A percentile compares a stretch with the other conserved stretches of the same genome.
Conservation (phyloP, 805 yeast species). For the Teunomyces stri region DNA sequence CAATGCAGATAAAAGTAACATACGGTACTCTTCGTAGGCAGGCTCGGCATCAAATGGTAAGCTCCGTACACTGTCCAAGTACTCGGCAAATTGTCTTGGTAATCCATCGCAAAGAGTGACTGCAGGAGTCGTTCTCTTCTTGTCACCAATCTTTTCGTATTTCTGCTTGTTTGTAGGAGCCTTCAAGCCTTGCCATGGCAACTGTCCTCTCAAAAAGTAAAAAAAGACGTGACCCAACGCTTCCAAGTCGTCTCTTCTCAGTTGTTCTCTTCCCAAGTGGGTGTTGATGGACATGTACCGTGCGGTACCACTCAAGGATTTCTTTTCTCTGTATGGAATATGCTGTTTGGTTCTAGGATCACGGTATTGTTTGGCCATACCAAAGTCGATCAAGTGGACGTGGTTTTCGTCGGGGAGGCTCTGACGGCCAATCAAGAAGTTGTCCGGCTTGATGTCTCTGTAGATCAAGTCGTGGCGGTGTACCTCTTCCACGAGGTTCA, state of each 20-base stretch:
- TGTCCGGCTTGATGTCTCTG: conserved; percentile 83
- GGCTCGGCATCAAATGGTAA: conserved; percentile 79
- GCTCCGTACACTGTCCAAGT: conserved; percentile 63
- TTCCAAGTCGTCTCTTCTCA: conserved; percentile 80
- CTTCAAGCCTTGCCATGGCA: conserved; percentile 90
- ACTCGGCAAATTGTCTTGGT: conserved; percentile 73
- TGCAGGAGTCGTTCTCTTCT: conserved; percentile 68
- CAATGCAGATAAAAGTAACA: conserved; percentile 58
- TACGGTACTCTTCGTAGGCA: conserved; percentile 64
- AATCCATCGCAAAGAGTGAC: conserved; percentile 60
- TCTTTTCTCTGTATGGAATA: conserved; percentile 78
- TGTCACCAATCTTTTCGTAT: conserved; percentile 81
- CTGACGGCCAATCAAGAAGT: conserved; percentile 68
- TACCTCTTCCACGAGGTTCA: conserved; percentile 64
- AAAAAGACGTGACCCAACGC: conserved; percentile 80
- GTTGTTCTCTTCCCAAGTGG: conserved; percentile 82
- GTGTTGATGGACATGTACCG: conserved; percentile 86
- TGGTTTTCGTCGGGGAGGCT: conserved; percentile 60
- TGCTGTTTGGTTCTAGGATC: conserved; percentile 79
- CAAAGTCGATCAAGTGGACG: conserved; percentile 76
- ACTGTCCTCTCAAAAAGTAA: conserved; percentile 72
- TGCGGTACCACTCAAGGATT: conserved; percentile 81
- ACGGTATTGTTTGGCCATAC: conserved; percentile 84
- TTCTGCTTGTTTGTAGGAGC: conserved; percentile 83
- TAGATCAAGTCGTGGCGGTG: conserved; percentile 77